Evolutionary conservation across 768 basidiomycete species (phyloP).

Genomic region (Naganishia kalamii): DNA sequence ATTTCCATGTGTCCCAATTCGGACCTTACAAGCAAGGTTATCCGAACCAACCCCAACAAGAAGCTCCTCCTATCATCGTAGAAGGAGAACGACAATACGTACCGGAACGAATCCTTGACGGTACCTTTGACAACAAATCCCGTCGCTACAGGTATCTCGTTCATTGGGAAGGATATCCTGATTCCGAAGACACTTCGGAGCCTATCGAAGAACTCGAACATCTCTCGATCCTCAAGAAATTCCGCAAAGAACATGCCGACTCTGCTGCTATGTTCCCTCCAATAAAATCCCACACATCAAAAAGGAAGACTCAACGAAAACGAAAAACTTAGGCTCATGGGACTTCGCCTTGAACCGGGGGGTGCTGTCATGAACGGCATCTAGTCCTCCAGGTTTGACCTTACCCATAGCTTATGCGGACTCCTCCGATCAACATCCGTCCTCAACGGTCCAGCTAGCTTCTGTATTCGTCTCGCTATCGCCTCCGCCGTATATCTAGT

Average conservation of each 20-base stretch:
- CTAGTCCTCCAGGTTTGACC: no score
- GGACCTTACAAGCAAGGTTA: constrained; percentile 16
- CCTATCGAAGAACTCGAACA: neutral
- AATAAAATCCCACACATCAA: neutral
- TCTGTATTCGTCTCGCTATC: no score
- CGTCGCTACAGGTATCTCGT: neutral
- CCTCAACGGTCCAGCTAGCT: no score
- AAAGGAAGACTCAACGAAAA: neutral
- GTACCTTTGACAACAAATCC: neutral
- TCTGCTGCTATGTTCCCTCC: neutral
- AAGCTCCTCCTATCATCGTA: constrained; percentile 22
- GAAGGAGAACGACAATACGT: constrained; percentile 1
- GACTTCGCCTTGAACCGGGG: constrained; percentile 14
- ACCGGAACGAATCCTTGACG: constrained; percentile 9
- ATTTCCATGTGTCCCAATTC: constrained; percentile 25
- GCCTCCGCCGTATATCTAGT: no score
- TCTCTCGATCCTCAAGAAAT: neutral
- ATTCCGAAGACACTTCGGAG: constrained; percentile 5
- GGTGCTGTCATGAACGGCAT: constrained; percentile 20
- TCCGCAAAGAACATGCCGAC: neutral
- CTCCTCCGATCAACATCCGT: no score
- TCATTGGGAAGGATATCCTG: constrained; percentile 15
- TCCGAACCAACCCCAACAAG: constrained; percentile 22
- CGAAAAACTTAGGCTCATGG: neutral
- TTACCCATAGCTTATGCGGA: no score